phyloP scores from a whole-genome alignment of 495 filamentous ascomycete genomes.

The Aspergillus ellipticus region DNA sequence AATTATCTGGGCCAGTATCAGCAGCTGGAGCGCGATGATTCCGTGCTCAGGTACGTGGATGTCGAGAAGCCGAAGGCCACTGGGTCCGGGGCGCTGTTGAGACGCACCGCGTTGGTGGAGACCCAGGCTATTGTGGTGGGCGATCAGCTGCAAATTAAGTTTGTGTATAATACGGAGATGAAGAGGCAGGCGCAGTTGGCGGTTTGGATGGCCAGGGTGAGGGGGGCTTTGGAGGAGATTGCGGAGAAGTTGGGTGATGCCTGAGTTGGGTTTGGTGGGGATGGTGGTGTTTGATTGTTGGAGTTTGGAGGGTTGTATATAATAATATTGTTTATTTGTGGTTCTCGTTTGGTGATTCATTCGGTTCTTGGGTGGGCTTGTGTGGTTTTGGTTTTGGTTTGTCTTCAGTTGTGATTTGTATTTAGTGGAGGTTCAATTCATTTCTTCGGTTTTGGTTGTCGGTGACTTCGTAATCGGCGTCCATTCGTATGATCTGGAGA shows the following conservation, averaged over 20 bases:
- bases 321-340: background rate
- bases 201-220: background rate
- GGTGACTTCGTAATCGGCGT: no score
- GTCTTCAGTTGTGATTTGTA: no score
- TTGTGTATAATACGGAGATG: background rate
- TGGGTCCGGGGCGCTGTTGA: background rate
- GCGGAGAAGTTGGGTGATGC: background rate
- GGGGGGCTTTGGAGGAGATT: background rate
- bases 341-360: no score
- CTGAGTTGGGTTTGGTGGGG: no score
- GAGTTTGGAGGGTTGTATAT: background rate
- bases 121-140: background rate
- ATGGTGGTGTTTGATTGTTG: no score
- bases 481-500: no score
- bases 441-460: no score
- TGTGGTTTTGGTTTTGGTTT: no score
- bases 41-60: background rate
- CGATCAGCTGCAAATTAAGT: background rate
- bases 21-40: background rate
- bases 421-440: no score
- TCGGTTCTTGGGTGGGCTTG: no score
- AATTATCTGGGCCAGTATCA: conserved; percentile 5
- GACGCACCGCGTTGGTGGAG: background rate
- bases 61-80: background rate
- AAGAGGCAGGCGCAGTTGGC: background rate